Evolutionary conservation across 352 stramenopile genomes (phyloP).

Genomic region (Phytophthora hybrid): DNA sequence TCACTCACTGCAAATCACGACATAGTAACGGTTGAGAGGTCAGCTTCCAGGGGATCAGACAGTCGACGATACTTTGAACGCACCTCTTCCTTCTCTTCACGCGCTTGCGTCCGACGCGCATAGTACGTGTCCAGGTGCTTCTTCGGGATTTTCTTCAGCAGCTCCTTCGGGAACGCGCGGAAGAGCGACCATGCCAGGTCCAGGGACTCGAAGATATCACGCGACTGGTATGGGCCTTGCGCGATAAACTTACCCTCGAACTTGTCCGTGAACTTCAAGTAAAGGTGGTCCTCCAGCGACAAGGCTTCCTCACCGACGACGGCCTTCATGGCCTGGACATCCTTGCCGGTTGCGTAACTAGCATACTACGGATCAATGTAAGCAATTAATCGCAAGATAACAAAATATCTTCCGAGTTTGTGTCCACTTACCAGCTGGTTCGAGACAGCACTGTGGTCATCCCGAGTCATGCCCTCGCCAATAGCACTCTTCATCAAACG

Average conservation of each 20-base stretch:
- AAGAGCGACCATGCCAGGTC: conserved; percentile 99
- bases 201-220: conserved; percentile 99
- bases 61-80: not conserved
- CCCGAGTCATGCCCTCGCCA: conserved; percentile 98
- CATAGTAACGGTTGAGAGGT: conserved; percentile 7
- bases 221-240: conserved; percentile 97
- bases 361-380: conserved; percentile 59
- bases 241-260: conserved; percentile 99
- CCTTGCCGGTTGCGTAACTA: conserved; percentile 93
- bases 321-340: conserved; percentile 99
- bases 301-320: conserved; percentile 99
- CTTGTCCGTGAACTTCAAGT: conserved; percentile 99
- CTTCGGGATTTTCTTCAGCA: conserved; percentile 99
- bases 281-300: conserved; percentile 99
- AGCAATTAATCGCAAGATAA: conserved; percentile 8
- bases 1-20: conserved; percentile 29
- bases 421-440: conserved; percentile 97
- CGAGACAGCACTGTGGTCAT: conserved; percentile 98
- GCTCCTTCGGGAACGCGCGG: conserved; percentile 98
- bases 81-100: conserved; percentile 89
- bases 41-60: conserved; percentile 7
- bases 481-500: conserved; percentile 99
- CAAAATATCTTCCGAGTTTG: not conserved
- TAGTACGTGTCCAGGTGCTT: conserved; percentile 99
- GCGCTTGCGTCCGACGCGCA: conserved; percentile 91